Evolutionary conservation across 331 rosid genomes (phyloP), one percentile per base, ranked within the genome.

Genomic region (Rosa hybrid): DNA sequence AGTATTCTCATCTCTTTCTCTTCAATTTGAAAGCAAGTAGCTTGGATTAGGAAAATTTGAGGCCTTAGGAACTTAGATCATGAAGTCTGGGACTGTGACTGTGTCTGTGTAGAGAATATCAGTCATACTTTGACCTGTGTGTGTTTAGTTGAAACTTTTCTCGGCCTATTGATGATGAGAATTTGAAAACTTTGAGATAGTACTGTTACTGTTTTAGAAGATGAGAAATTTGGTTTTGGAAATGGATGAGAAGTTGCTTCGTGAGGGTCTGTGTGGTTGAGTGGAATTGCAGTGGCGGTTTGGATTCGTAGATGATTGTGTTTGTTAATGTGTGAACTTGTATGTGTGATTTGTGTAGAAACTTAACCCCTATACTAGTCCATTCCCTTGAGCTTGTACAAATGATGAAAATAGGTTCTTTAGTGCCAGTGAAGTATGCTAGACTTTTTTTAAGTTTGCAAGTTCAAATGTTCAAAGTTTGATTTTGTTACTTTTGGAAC

Each of bases 1-100:
- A 84, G 88, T 79, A 3, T 68, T 68, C 38, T 80, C 62, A 34
- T 34, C 46, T 21, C 14, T 44, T 18, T 4, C 9, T 46, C 13
- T 39, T 71, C 20, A 34, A 2, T 27, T 49, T 51, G 39, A 3
- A 48, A 46, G 18, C 2, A 45, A 6, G 13, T 57, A n/a, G 63
- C 3, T 56, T 56, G 27, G 27, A 56, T 56, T 56, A 20, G 63
- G 12, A n/a, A 56, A 23, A n/a, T 20, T 56, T 56, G 63, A 21
- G 20, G n/a, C 21, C n/a, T 53, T 53, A 5, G 21, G 16, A 18
- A 16, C 8, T 53, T 53, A 1, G 21, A 53, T 53, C 8, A 17
- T 53, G 59, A 17, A 7, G 23, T 54, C 9, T 54, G 60, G 30
- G 64, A n/a, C 30, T n/a, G 25, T 56, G 62, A 56, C 62, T 20